Conservation (phyloP, 768 basidiomycete genomes). For the Rhizopogon roseolus region DNA sequence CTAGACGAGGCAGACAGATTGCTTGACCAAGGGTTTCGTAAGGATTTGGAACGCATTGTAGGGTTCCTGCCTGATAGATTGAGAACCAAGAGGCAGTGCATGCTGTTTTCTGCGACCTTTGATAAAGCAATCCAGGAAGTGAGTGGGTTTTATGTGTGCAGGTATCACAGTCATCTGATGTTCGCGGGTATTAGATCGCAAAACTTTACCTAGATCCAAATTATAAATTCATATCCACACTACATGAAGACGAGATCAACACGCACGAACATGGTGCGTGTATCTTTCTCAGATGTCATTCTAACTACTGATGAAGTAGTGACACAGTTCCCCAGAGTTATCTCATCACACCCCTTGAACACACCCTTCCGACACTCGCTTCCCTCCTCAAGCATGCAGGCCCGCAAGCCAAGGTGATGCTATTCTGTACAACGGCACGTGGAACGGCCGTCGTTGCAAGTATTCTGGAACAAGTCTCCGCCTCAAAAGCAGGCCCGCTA, state of each 20-base stretch:
- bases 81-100: constrained; percentile 54
- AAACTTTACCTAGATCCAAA: constrained; percentile 20
- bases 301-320: background rate
- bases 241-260: constrained; percentile 51
- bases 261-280: constrained; percentile 55
- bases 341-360: constrained; percentile 35
- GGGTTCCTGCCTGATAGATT: constrained; percentile 34
- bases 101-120: constrained; percentile 75
- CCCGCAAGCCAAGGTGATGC: constrained; percentile 41
- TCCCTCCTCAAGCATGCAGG: constrained; percentile 34
- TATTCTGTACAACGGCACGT: constrained; percentile 67
- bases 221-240: constrained; percentile 51
- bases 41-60: constrained; percentile 62
- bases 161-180: background rate
- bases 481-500: constrained; percentile 20
- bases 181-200: constrained; percentile 17
- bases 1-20: constrained; percentile 75
- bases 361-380: constrained; percentile 37
- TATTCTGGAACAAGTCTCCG: constrained; percentile 18
- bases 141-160: constrained; percentile 5
- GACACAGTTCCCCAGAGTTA: constrained; percentile 42
- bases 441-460: constrained; percentile 40
- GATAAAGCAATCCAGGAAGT: constrained; percentile 61
- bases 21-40: constrained; percentile 69
- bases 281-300: background rate